Base-by-base conservation (phyloP, 2,329 filamentous ascomycete species). In the Aureobasidium sp. region DNA sequence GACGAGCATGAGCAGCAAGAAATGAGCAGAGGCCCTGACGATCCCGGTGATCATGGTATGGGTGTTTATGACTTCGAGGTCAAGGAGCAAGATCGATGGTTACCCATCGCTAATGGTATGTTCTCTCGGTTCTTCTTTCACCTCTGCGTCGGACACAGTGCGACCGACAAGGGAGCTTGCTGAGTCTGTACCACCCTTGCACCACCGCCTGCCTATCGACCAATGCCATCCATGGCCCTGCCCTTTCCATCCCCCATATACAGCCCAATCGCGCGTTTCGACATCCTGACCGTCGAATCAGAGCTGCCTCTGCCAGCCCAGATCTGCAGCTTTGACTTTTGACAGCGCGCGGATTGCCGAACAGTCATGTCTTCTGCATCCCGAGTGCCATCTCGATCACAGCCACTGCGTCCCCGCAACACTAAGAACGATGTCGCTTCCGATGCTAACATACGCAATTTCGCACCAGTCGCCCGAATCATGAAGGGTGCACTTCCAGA, bases 41-140 rank as follows among this genome's bases (percentile, higher is more conserved):
- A 72, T 60, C 53, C 37, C 29, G 61, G 45, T 41, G 63, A 64
- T 45, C 83, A 83, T 77, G 87, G 84, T 76, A 83, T 88, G 78
- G 86, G 81, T 78, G 86, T 81, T 78, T 91, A 91, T 78, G 93
- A 97, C 81, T 96, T 97, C 76, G 93, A 97, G 80, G 93, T 97
- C 78, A 97, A 97, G 84, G 94, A 99, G 80, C 94, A 99, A 80
- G 94, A 99, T 80, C 84, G 94, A 83, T 99, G 94, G 94, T 85
- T 99, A 76, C 94, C 94, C 76, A 99, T 99, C 85, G 94, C 94
- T 81, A 99, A 99, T 91, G 94, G 94, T 99, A 85, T 85, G 94
- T 94, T 65, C 58, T 70, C 64, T 59, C 58, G 12, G 15, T 53
- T 31, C 42, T 25, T 29, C 27, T 62, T 41, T 12, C 34, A 37